Percentiles rank a stretch among this genome's conserved stretches.
phyloP scores from a whole-genome alignment of 2,329 filamentous ascomycete genomes.

The Talaromyces sp. region DNA sequence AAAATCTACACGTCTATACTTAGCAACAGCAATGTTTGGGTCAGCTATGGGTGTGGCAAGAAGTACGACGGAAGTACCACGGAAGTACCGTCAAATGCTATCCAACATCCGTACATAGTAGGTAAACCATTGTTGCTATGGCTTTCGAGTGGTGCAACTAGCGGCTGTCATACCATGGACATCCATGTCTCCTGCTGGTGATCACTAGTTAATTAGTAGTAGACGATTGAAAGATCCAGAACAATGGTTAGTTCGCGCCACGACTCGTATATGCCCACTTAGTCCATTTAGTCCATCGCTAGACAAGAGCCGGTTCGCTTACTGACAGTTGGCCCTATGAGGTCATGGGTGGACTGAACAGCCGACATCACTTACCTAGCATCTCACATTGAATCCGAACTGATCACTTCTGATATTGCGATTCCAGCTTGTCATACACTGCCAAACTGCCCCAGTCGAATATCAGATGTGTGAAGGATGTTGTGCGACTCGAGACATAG shows the following conservation, averaged over 20 bases:
- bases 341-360: neutral
- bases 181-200: neutral
- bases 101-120: neutral
- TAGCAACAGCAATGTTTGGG: neutral
- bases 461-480: neutral
- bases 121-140: neutral
- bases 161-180: neutral
- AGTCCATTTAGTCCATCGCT: neutral
- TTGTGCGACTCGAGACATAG: neutral
- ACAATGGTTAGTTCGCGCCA: conserved; percentile 1
- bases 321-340: neutral
- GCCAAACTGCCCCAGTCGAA: neutral
- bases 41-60: neutral
- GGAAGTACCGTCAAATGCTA: neutral
- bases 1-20: neutral
- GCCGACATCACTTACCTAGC: too few species aligned
- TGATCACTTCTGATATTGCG: neutral
- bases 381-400: neutral
- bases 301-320: neutral
- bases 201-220: neutral
- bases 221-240: neutral
- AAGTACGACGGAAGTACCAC: neutral
- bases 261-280: conserved; percentile 5
- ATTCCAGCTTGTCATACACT: neutral
- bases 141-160: neutral